Conservation (phyloP, 2,329 filamentous ascomycete species). For the Pseudogymnoascus sp. region DNA sequence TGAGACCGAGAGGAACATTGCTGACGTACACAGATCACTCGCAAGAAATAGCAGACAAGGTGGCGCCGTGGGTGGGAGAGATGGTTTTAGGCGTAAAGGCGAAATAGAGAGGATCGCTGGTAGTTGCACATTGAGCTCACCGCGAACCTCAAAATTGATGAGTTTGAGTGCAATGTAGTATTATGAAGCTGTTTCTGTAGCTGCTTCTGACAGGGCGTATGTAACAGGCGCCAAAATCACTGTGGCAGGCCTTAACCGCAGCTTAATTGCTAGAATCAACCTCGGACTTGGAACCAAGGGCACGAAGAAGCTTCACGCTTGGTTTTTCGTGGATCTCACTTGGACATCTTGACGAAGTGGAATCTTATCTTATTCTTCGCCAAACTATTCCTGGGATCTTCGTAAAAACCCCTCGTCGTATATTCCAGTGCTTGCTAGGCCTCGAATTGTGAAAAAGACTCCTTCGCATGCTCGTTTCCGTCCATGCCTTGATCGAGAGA, state of each 20-base stretch:
- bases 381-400: no score
- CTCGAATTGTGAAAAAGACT: background rate
- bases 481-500: background rate
- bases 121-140: background rate
- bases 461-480: background rate
- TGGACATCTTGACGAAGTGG: no score
- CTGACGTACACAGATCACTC: constrained; percentile 34
- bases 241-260: no score
- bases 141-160: background rate
- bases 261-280: no score
- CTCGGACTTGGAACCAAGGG: no score
- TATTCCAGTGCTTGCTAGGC: background rate
- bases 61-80: constrained; percentile 29
- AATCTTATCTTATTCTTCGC: no score
- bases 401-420: no score
- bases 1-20: background rate
- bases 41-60: constrained; percentile 42
- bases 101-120: background rate
- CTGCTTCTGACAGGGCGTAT: no score
- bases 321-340: no score
- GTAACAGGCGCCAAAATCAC: no score
- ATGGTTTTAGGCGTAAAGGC: constrained; percentile 14
- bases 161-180: background rate
- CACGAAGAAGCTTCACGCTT: no score
- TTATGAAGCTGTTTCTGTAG: background rate